Base-by-base conservation (phyloP, 108 stramenopile species). In the Aurantiochytrium sp. region DNA sequence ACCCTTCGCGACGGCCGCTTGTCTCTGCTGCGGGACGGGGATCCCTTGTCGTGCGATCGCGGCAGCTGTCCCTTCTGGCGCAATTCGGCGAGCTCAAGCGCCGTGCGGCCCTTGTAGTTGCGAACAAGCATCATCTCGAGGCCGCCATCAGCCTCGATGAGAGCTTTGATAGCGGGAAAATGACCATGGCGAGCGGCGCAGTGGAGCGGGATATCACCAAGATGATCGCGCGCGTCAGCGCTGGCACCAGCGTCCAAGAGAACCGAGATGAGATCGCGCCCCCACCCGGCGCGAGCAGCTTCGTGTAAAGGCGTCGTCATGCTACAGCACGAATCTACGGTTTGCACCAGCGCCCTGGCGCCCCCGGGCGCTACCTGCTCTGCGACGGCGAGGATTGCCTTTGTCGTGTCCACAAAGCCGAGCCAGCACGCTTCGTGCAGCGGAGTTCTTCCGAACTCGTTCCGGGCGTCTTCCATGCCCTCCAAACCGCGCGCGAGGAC, bases 351-450 rank as follows among this genome's bases (percentile, higher is more conserved):
- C 45, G 45, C 8, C 8, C 32, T 1, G 1, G 73, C 36, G 10
- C 39, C 73, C n/a, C 30, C 73, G 6, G 73, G 2, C 50, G n/a
- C 39, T 2, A 48, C 12, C 6, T 81, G 12, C 1, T 48, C 42
- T 12, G 73, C 73, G n/a, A 81, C 10, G 21, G 21, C 24, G 42
- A 81, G 45, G 6, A 81, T 12, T 12, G 2, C 73, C 32, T 81
- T 24, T 6, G 45, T 24, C n/a, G 24, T 24, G 12, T 12, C 15
- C 39, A 24, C 6, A 24, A 48, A 48, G 8, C 73, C 73, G 24
- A 81, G 73, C 73, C 73, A 81, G 32, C 73, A 39, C n/a, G 73
- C 73, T 48, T 81, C 73, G 24, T 81, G 73, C 21, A 81, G 39
- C 30, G 24, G 10, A 81, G 73, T 48, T 37, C 30, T 37, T 8